Base-by-base conservation (phyloP, 2,329 filamentous ascomycete genomes). In the Aureobasidium melanogenum region DNA sequence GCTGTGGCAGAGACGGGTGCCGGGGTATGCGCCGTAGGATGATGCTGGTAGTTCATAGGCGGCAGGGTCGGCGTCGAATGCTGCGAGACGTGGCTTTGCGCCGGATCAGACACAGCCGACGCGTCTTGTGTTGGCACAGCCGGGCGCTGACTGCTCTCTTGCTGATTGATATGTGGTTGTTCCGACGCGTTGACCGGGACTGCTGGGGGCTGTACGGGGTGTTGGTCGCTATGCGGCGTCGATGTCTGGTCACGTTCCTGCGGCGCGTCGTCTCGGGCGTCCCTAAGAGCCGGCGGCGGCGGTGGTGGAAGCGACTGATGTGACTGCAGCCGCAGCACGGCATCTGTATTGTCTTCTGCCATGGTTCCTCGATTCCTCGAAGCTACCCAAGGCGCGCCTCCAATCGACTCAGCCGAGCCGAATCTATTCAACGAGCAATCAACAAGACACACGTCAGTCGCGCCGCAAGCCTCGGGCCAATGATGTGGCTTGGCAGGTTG, bases 401-500 rank as follows among this genome's bases (percentile, higher is more conserved):
- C 26, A 56, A 56, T 56, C 52, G 34, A 43, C n/a, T 43, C 52
- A 56, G 52, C 52, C 52, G 52, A 56, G 52, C 52, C 52, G 52
- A 34, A 43, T 56, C 52, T 44, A 44, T 56, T 56, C 52, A 28
- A 44, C 41, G 47, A 47, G 50, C 56, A 50, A 59, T 50, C 44
- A 50, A 50, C 56, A 59, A 19, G 38, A 24, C 56, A 46, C 56
- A 59, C 56, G 56, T 59, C 56, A 59, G 55, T 58, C 34, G 30
- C 55, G 43, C 41, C 43, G 44, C 56, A 41, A 59, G 44, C 56
- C 56, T 59, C 56, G 56, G 56, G 39, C 56, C 56, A 44, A 39
- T 50, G 41, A 46, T 57, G 41, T 15, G 54, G 41, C 54, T 56
- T 56, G 52, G 52, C 52, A 34, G 41, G 41, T 46, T 47, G 54